Percentiles rank a stretch among this genome's conserved stretches.
Conservation (phyloP, 306 rosid species). For the Hippophae rhamnoides region DNA sequence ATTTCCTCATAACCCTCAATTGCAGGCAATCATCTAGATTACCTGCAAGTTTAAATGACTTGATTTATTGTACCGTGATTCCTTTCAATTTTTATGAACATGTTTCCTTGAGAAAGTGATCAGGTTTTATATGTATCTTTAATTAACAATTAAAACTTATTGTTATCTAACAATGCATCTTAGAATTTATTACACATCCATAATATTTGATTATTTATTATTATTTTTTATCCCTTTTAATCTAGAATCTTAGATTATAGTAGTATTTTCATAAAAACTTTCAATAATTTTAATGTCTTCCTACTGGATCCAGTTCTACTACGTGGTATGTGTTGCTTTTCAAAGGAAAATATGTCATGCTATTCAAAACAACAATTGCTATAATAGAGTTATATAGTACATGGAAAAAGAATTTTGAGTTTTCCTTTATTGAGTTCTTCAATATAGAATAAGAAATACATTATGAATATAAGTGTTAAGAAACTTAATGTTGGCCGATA, state of each 20-base stretch:
- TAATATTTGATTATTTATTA: constrained; percentile 7
- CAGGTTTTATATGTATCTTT: constrained; percentile 73
- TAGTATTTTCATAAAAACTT: not conserved
- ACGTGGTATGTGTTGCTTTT: constrained; percentile 98
- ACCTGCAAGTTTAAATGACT: constrained; percentile 97
- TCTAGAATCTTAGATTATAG: constrained; percentile 7
- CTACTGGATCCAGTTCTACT: constrained; percentile 65
- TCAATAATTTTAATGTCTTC: constrained; percentile 20
- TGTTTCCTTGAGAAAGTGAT: constrained; percentile 99
- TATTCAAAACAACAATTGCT: constrained; percentile 91
- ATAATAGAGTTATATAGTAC: constrained; percentile 97
- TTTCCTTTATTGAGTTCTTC: not conserved
- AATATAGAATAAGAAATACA: no score
- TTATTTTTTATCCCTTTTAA: not conserved
- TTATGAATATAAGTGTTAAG: no score
- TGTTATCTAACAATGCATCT: constrained; percentile 13
- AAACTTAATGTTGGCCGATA: not conserved
- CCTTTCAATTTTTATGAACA: constrained; percentile 95
- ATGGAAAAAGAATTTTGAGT: constrained; percentile 18
- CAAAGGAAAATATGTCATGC: constrained; percentile 98
- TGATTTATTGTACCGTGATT: constrained; percentile 99
- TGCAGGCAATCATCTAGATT: constrained; percentile 46
- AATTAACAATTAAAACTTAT: constrained; percentile 18
- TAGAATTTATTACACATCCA: not conserved
- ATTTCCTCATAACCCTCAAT: constrained; percentile 22